A percentile compares a stretch with the other conserved stretches of the same genome.
Evolutionary conservation across 352 stramenopile genomes (phyloP).

Genomic region (Phytophthora tubulina): DNA sequence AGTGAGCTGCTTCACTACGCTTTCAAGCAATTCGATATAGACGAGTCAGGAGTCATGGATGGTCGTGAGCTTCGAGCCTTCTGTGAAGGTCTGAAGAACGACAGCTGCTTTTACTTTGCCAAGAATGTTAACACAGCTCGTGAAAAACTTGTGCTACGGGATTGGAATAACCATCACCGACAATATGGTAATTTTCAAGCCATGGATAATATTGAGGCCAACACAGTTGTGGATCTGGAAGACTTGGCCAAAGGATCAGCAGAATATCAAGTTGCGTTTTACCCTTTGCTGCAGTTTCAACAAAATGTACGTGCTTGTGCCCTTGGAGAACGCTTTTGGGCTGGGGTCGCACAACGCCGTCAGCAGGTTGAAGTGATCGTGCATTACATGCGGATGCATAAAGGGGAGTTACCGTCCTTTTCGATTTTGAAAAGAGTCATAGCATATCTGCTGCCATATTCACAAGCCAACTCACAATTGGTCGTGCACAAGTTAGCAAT

Average conservation of each 20-base stretch:
- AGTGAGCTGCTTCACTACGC: slow-evolving; percentile 69
- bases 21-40: slow-evolving; percentile 75
- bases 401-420: slow-evolving; percentile 58
- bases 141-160: slow-evolving; percentile 50
- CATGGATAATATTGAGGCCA: slow-evolving; percentile 34
- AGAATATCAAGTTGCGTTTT: slow-evolving; percentile 75
- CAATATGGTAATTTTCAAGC: neutral
- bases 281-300: slow-evolving; percentile 73
- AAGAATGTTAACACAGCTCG: slow-evolving; percentile 71
- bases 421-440: slow-evolving; percentile 43
- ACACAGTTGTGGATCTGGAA: slow-evolving; percentile 62
- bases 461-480: slow-evolving; percentile 27
- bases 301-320: slow-evolving; percentile 59
- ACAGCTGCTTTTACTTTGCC: slow-evolving; percentile 70
- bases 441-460: slow-evolving; percentile 54
- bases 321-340: slow-evolving; percentile 67
- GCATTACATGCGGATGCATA: slow-evolving; percentile 70
- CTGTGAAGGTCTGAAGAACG: slow-evolving; percentile 63
- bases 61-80: slow-evolving; percentile 60
- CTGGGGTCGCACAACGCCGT: slow-evolving; percentile 42
- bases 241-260: slow-evolving; percentile 61
- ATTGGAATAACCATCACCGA: slow-evolving; percentile 17
- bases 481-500: slow-evolving; percentile 34
- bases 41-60: slow-evolving; percentile 75
- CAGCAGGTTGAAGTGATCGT: slow-evolving; percentile 60